phyloP scores from a whole-genome alignment of 2,329 filamentous ascomycete species.

The Didymellaceae sp. region DNA sequence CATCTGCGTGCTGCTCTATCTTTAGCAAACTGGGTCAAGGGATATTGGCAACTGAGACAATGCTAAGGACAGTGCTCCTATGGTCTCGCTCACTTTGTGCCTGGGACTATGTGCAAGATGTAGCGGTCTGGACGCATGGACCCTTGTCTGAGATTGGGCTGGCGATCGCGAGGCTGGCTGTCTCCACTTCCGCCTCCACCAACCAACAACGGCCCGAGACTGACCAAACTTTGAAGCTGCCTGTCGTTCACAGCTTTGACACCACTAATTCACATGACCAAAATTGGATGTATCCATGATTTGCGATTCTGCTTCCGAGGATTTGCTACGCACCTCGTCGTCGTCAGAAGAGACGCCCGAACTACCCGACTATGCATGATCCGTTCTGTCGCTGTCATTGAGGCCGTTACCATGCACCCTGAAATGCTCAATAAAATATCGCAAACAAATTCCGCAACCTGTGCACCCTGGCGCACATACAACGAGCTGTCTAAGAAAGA shows the following conservation, averaged over 20 bases:
- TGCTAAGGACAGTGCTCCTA: too few species aligned
- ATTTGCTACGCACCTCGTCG: background rate
- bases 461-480: slow-evolving; percentile 9
- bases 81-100: too few species aligned
- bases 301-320: background rate
- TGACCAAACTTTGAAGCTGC: background rate
- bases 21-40: too few species aligned
- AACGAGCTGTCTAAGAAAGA: slow-evolving; percentile 68
- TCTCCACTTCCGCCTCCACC: slow-evolving; percentile 1
- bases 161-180: slow-evolving; percentile 4
- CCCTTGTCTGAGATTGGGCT: slow-evolving; percentile 11
- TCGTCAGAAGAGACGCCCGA: slow-evolving; percentile 1
- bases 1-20: too few species aligned
- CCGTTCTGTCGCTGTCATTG: slow-evolving; percentile 5
- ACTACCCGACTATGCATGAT: slow-evolving; percentile 15
- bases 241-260: background rate
- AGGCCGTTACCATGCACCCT: slow-evolving; percentile 17
- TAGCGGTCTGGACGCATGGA: slow-evolving; percentile 15
- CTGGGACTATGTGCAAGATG: background rate
- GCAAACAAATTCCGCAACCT: slow-evolving; percentile 12
- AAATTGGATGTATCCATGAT: background rate
- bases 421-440: slow-evolving; percentile 16
- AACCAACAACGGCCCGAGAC: slow-evolving; percentile 1
- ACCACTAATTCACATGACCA: too few species aligned
- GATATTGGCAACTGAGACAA: too few species aligned